Evolutionary conservation across 2,329 filamentous ascomycete species (phyloP).

Genomic region (Zalaria sp.): DNA sequence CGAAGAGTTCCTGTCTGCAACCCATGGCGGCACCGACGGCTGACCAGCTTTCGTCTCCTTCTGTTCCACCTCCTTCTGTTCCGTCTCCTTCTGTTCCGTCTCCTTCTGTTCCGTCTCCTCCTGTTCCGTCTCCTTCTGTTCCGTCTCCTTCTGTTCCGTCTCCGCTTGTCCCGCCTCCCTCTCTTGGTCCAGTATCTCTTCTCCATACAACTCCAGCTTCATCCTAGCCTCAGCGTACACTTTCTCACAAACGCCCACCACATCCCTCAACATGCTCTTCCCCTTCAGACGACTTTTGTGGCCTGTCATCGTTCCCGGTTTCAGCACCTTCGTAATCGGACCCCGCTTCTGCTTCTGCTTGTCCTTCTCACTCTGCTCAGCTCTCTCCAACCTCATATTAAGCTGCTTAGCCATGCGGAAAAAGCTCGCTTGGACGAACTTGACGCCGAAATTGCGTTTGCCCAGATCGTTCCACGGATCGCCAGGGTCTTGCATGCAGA

Average conservation of each 20-base stretch:
- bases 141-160: not conserved
- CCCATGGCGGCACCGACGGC: too few species aligned
- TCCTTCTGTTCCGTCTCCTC: slow-evolving; percentile 1
- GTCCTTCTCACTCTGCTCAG: slow-evolving; percentile 8
- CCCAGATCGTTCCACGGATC: slow-evolving; percentile 45
- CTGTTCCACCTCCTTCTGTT: not conserved
- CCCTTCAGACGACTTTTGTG: not conserved
- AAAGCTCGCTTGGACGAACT: slow-evolving; percentile 31
- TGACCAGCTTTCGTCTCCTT: not conserved
- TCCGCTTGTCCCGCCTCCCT: too few species aligned
- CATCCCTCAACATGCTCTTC: slow-evolving; percentile 6
- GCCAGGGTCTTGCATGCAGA: slow-evolving; percentile 46
- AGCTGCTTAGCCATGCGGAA: not conserved
- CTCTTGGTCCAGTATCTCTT: not conserved
- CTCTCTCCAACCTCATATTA: slow-evolving; percentile 6
- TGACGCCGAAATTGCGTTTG: slow-evolving; percentile 30
- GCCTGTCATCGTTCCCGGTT: not conserved
- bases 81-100: not conserved
- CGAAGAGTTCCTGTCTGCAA: too few species aligned
- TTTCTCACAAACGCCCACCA: slow-evolving; percentile 16
- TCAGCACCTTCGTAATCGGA: not conserved
- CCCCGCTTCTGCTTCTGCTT: not conserved
- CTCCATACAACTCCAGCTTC: slow-evolving; percentile 8
- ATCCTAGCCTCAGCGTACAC: slow-evolving; percentile 10
- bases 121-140: not conserved